These are phyloP conservation scores for Pseudocercospora crystallina DNA, from an alignment of 2,329 filamentous ascomycete species.

Conservation along the genomic window DNA sequence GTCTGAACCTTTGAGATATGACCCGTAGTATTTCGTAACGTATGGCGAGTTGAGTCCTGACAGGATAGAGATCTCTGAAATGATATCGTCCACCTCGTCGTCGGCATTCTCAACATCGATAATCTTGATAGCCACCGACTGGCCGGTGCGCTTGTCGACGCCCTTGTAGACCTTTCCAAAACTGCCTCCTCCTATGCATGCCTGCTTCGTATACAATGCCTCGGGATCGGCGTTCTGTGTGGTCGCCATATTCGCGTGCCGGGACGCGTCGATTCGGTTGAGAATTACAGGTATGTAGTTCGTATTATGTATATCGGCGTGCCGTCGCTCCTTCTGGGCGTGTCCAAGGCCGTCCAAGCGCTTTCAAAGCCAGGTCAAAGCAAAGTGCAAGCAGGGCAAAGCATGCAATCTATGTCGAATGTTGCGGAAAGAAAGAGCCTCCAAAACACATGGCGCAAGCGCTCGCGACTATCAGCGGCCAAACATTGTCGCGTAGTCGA, in stretches of 20 bases:
- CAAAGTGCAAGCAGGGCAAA: no score
- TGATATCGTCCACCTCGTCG: slow-evolving; percentile 98
- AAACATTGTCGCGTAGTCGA: neutral
- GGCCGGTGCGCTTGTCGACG: slow-evolving; percentile 88
- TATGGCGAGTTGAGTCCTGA: slow-evolving; percentile 94
- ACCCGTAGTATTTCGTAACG: slow-evolving; percentile 97
- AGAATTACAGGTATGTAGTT: neutral
- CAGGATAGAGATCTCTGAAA: slow-evolving; percentile 96
- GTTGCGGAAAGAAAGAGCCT: neutral
- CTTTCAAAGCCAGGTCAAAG: neutral
- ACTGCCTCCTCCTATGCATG: slow-evolving; percentile 80
- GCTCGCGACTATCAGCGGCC: no score
- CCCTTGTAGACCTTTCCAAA: slow-evolving; percentile 99
- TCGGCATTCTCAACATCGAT: slow-evolving; percentile 99
- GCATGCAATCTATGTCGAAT: no score
- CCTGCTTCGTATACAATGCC: slow-evolving; percentile 80
- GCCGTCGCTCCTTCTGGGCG: slow-evolving; percentile 1
- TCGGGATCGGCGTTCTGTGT: slow-evolving; percentile 69
- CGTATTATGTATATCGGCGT: neutral
- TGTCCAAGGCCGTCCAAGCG: neutral
- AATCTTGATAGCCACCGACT: slow-evolving; percentile 95
- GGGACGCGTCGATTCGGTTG: slow-evolving; percentile 7
- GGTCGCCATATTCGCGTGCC: slow-evolving; percentile 23
- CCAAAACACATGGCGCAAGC: neutral
- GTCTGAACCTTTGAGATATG: slow-evolving; percentile 92